These are phyloP conservation scores for Volutella citrinella DNA, from an alignment of 2,329 filamentous ascomycete species.

Conservation along the genomic window DNA sequence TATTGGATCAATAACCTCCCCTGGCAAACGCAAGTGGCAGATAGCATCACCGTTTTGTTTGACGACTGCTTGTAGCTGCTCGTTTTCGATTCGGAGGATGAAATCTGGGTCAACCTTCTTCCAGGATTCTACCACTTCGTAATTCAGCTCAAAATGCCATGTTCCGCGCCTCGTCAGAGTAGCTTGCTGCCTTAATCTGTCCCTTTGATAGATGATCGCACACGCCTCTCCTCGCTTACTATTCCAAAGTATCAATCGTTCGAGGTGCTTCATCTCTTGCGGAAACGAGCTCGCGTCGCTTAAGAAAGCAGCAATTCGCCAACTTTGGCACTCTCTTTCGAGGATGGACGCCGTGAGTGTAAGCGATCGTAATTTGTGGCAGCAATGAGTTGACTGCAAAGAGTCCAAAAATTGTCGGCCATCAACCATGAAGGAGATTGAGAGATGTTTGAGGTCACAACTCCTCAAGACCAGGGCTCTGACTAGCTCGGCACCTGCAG, in stretches of 20 bases:
- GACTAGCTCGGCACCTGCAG: slow-evolving; percentile 1
- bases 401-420: slow-evolving; percentile 6
- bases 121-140: slow-evolving; percentile 4
- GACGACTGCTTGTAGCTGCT: slow-evolving; percentile 6
- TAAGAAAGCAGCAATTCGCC: not conserved
- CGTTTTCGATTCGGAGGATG: slow-evolving; percentile 4
- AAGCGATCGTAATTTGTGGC: slow-evolving; percentile 3
- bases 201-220: slow-evolving; percentile 6
- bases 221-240: slow-evolving; percentile 5
- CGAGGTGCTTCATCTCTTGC: slow-evolving; percentile 4
- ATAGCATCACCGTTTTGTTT: slow-evolving; percentile 9
- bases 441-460: slow-evolving; percentile 8
- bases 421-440: slow-evolving; percentile 9
- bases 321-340: slow-evolving; percentile 1
- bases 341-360: slow-evolving; percentile 7
- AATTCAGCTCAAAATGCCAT: slow-evolving; percentile 6
- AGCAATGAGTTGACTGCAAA: slow-evolving; percentile 4
- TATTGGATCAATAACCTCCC: slow-evolving; percentile 8
- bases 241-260: slow-evolving; percentile 7
- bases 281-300: slow-evolving; percentile 1
- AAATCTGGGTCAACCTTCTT: slow-evolving; percentile 6
- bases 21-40: slow-evolving; percentile 9
- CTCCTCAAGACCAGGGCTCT: slow-evolving; percentile 6
- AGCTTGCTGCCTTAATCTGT: too few species aligned
- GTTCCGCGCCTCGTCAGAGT: slow-evolving; percentile 5